These are phyloP conservation scores for Grosmannia huntii DNA, from an alignment of 2,329 filamentous ascomycete species.

Conservation along the genomic window DNA sequence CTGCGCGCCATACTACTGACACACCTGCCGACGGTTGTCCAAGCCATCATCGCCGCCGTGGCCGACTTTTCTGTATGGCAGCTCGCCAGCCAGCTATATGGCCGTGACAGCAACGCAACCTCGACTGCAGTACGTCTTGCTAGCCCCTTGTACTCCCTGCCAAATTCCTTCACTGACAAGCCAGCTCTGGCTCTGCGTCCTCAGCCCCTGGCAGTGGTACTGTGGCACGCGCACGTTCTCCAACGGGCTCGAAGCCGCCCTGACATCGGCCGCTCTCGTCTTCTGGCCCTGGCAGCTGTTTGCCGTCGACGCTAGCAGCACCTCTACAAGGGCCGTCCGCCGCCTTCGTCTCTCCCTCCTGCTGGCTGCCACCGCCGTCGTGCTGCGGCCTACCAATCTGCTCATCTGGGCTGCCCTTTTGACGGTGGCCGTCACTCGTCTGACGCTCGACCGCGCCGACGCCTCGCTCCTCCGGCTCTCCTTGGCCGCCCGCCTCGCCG, in stretches of 20 bases:
- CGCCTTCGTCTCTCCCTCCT: slow-evolving; percentile 17
- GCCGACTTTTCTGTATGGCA: slow-evolving; percentile 84
- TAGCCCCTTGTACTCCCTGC: no score
- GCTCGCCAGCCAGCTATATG: slow-evolving; percentile 62
- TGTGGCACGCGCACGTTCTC: slow-evolving; percentile 87
- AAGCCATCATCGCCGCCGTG: slow-evolving; percentile 64
- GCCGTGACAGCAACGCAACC: slow-evolving; percentile 46
- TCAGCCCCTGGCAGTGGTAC: slow-evolving; percentile 94
- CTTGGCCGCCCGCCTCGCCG: slow-evolving; percentile 39
- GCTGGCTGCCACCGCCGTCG: slow-evolving; percentile 68
- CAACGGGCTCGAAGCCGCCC: slow-evolving; percentile 81
- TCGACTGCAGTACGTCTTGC: slow-evolving; percentile 54
- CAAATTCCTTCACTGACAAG: no score
- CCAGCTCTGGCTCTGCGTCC: slow-evolving; percentile 56
- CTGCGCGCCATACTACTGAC: slow-evolving; percentile 55
- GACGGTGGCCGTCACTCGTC: slow-evolving; percentile 26
- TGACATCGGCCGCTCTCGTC: slow-evolving; percentile 68
- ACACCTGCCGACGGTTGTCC: slow-evolving; percentile 59
- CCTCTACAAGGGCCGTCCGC: not conserved
- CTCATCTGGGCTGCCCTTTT: slow-evolving; percentile 69
- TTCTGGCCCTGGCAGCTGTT: slow-evolving; percentile 79
- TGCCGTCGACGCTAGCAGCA: slow-evolving; percentile 19
- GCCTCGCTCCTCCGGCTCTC: not conserved
- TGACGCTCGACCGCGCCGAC: slow-evolving; percentile 23
- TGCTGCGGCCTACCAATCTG: slow-evolving; percentile 80